These are phyloP conservation scores for Chalciporus piperatoides DNA, from an alignment of 1,284 basidiomycete species.

Conservation along the genomic window DNA sequence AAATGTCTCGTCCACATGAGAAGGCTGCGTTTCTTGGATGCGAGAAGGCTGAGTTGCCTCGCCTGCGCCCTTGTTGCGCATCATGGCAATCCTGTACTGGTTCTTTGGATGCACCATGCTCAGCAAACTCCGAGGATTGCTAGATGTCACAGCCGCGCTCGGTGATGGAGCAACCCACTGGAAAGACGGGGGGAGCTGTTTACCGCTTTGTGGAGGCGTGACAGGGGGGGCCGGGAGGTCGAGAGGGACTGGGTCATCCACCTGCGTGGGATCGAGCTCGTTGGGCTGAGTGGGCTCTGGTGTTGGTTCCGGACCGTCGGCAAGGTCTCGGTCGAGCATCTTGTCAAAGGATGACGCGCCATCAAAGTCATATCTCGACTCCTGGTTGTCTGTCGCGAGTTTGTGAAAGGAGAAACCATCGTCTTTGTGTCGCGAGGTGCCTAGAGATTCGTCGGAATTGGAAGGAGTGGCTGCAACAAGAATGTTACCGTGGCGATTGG, in stretches of 20 bases:
- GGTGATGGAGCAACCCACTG: constrained; percentile 26
- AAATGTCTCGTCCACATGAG: background rate
- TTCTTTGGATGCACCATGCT: constrained; percentile 32
- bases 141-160: constrained; percentile 20
- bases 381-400: constrained; percentile 10
- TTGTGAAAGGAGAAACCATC: constrained; percentile 13
- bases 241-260: background rate
- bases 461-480: constrained; percentile 49
- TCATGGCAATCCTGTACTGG: constrained; percentile 28
- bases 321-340: constrained; percentile 28
- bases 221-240: constrained; percentile 2
- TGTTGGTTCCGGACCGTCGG: constrained; percentile 21
- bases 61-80: constrained; percentile 22
- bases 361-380: constrained; percentile 25
- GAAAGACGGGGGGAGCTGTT: constrained; percentile 17
- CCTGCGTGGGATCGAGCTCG: constrained; percentile 7
- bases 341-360: constrained; percentile 33
- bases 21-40: constrained; percentile 19
- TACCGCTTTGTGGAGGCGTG: constrained; percentile 1
- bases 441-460: constrained; percentile 27
- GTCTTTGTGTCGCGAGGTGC: constrained; percentile 12
- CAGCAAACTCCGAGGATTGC: constrained; percentile 31
- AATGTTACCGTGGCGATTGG: constrained; percentile 27
- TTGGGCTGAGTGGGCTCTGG: constrained; percentile 28
- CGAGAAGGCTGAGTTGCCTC: constrained; percentile 25